Conservation (phyloP, 2,329 filamentous ascomycete genomes). For the Trichoderma breve region DNA sequence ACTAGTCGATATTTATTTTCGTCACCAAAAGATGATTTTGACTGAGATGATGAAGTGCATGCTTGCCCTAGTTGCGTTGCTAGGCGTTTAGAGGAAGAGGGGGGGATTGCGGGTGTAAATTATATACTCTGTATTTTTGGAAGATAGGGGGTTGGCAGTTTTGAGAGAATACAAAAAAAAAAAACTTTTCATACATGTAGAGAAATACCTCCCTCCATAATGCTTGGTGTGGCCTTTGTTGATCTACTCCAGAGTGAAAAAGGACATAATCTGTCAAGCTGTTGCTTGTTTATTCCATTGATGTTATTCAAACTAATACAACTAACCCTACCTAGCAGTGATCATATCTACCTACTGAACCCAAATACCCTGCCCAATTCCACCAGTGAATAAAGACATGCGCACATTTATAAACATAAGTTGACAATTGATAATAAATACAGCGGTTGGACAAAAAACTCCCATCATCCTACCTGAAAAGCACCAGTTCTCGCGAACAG, state of each 20-base stretch:
- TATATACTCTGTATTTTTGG: constrained; percentile 15
- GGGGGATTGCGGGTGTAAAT: constrained; percentile 2
- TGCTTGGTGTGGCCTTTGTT: not conserved
- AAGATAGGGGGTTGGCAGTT: not conserved
- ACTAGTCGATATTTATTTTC: constrained; percentile 26
- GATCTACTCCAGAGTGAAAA: not conserved
- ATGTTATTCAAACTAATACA: constrained; percentile 12
- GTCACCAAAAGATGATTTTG: constrained; percentile 6
- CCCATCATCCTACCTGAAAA: not conserved
- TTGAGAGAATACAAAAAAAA: not conserved
- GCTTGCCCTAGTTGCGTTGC: not conserved
- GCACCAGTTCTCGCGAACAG: not conserved
- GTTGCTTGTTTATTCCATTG: not conserved
- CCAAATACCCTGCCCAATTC: not conserved
- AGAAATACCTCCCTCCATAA: not conserved
- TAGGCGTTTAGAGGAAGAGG: not conserved
- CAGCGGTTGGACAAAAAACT: constrained; percentile 1
- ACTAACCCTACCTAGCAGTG: not conserved
- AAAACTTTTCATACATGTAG: not conserved
- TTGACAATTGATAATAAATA: constrained; percentile 14
- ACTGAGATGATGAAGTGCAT: constrained; percentile 19
- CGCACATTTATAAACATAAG: constrained; percentile 18
- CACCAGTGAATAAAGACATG: not conserved
- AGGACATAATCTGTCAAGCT: not conserved
- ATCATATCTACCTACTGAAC: constrained; percentile 7